phyloP scores from a whole-genome alignment of 495 filamentous ascomycete species.

The Cladorrhinum samala region DNA sequence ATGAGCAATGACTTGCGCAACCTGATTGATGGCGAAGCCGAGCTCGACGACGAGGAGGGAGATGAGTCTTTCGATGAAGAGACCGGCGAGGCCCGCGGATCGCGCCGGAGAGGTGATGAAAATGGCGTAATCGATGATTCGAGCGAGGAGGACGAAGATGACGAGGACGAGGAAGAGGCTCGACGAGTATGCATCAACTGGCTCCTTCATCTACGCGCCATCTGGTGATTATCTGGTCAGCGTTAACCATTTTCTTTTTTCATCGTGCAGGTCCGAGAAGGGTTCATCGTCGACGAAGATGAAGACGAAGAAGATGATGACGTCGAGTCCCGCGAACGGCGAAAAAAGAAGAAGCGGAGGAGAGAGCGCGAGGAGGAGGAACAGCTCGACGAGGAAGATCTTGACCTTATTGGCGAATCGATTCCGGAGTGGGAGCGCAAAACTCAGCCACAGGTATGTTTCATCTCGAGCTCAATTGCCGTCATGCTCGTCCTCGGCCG shows the following conservation, averaged over 20 bases:
- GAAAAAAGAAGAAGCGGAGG: constrained; percentile 60
- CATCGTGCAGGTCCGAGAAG: constrained; percentile 68
- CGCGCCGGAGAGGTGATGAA: constrained; percentile 23
- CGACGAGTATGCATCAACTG: constrained; percentile 33
- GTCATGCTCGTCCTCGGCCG: background rate
- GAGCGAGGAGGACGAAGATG: constrained; percentile 93
- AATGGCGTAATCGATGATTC: constrained; percentile 60
- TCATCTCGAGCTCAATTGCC: background rate
- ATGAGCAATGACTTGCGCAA: constrained; percentile 66
- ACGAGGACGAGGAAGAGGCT: constrained; percentile 83
- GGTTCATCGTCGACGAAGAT: constrained; percentile 93
- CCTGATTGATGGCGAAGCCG: constrained; percentile 76
- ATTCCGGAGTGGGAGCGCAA: constrained; percentile 63
- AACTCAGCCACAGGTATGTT: constrained; percentile 55
- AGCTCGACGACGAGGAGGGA: constrained; percentile 84
- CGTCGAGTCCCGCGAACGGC: constrained; percentile 56
- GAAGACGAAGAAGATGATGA: constrained; percentile 68
- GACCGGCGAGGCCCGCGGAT: constrained; percentile 52
- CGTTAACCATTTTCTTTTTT: background rate
- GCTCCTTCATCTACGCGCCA: background rate
- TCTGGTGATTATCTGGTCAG: background rate
- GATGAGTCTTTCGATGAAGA: constrained; percentile 85
- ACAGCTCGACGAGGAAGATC: constrained; percentile 87
- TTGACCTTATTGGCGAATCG: constrained; percentile 84
- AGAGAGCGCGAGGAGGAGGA: constrained; percentile 80